Evolutionary conservation across 257 asterid genomes (phyloP).

Genomic region (Salvia miltiorrhiza): DNA sequence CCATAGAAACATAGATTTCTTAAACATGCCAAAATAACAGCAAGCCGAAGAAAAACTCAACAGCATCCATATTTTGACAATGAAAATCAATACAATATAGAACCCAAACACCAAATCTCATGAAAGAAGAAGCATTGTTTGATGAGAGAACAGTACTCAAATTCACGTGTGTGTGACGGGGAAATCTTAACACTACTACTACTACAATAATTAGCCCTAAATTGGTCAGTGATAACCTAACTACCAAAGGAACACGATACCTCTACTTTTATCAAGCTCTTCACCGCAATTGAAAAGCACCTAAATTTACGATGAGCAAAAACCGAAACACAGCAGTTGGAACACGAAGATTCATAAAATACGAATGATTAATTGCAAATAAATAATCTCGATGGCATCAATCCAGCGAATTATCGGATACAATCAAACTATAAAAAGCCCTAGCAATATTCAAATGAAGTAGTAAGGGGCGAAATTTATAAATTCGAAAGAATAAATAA

Average conservation of each 20-base stretch:
- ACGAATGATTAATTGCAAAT: background rate
- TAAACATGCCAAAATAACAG: background rate
- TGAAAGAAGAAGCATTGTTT: background rate
- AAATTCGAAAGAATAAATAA: background rate
- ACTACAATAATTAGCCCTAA: background rate
- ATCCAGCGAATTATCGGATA: background rate
- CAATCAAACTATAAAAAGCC: slow-evolving; percentile 6
- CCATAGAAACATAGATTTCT: background rate
- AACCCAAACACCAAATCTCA: slow-evolving; percentile 7
- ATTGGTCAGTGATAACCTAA: background rate
- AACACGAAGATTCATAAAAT: background rate
- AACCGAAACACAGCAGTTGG: background rate
- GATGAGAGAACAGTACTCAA: background rate
- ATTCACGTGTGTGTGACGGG: background rate
- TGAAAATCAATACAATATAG: background rate
- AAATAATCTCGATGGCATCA: background rate
- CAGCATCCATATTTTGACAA: background rate
- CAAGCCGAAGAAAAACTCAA: background rate
- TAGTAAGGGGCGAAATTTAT: background rate
- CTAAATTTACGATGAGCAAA: background rate
- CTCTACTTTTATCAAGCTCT: background rate
- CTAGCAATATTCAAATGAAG: background rate
- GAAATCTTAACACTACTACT: background rate
- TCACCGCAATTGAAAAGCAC: background rate
- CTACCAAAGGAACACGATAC: background rate